Evolutionary conservation across 805 yeast species (phyloP).

Genomic region (Spathaspora sp.): DNA sequence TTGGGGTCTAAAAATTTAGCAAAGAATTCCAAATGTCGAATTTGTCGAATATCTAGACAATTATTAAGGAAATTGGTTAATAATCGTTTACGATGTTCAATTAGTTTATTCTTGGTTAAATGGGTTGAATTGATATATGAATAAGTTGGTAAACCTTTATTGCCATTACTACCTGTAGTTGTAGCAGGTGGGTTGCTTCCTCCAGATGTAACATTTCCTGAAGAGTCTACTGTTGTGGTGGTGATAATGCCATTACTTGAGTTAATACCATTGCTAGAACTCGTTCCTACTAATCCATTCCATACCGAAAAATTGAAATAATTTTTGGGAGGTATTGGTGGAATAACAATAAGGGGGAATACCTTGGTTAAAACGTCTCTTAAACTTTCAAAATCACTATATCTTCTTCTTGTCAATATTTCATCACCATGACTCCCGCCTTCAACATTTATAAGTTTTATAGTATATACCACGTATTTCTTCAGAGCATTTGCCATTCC

Average conservation of each 20-base stretch:
- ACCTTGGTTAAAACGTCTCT: slow-evolving; percentile 66
- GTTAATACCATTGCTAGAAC: slow-evolving; percentile 3
- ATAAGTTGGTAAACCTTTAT: slow-evolving; percentile 10
- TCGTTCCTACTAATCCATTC: slow-evolving; percentile 25
- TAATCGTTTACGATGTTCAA: slow-evolving; percentile 63
- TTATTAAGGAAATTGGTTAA: slow-evolving; percentile 74
- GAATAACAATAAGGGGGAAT: slow-evolving; percentile 79
- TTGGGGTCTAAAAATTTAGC: slow-evolving; percentile 82
- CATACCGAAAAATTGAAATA: slow-evolving; percentile 32
- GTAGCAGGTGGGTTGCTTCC: slow-evolving; percentile 5
- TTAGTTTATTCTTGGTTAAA: slow-evolving; percentile 31
- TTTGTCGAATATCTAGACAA: slow-evolving; percentile 55
- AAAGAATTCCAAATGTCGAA: slow-evolving; percentile 60
- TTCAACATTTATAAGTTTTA: slow-evolving; percentile 49
- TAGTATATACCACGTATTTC: slow-evolving; percentile 76
- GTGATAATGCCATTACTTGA: not conserved
- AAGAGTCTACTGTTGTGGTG: slow-evolving; percentile 1
- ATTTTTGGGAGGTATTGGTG: slow-evolving; percentile 78
- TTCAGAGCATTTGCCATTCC: slow-evolving; percentile 59
- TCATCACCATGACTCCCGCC: slow-evolving; percentile 34
- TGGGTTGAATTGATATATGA: slow-evolving; percentile 41
- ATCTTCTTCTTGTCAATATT: slow-evolving; percentile 69
- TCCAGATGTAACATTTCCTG: not conserved
- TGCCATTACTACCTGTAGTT: slow-evolving; percentile 1
- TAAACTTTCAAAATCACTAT: slow-evolving; percentile 87